Evolutionary conservation across 1,284 basidiomycete genomes (phyloP).

Genomic region (Cerioporus squamosus): DNA sequence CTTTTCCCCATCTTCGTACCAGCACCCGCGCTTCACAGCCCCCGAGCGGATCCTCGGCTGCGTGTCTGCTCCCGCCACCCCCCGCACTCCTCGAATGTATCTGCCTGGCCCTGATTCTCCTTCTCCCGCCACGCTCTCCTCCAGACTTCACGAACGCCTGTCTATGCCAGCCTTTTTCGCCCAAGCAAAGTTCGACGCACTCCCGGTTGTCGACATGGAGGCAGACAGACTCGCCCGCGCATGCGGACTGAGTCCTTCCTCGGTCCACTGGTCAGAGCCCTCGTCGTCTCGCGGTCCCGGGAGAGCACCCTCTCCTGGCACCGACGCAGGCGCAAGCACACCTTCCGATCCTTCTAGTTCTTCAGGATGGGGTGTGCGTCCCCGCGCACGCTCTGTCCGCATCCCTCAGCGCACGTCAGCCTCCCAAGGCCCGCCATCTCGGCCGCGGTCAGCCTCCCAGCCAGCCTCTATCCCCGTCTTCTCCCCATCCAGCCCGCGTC

Average conservation of each 20-base stretch:
- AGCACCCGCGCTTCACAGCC: background rate
- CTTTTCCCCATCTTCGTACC: background rate
- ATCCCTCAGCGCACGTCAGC: conserved; percentile 5
- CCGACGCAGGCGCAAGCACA: background rate
- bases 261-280: background rate
- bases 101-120: background rate
- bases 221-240: conserved; percentile 35
- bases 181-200: conserved; percentile 10
- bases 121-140: conserved; percentile 3
- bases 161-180: conserved; percentile 7
- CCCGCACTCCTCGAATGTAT: background rate
- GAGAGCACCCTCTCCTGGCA: no score
- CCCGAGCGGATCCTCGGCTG: background rate
- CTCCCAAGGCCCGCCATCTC: background rate
- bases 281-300: background rate
- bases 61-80: background rate
- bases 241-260: conserved; percentile 30
- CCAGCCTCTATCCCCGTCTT: conserved; percentile 24
- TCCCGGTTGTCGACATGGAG: conserved; percentile 28
- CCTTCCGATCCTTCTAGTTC: conserved; percentile 1
- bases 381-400: conserved; percentile 20
- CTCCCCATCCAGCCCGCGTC: conserved; percentile 24
- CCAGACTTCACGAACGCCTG: background rate
- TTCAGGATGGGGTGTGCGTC: conserved; percentile 7
- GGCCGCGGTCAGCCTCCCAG: conserved; percentile 19